phyloP scores from a whole-genome alignment of 768 basidiomycete genomes.

The Amanita polypyramis region DNA sequence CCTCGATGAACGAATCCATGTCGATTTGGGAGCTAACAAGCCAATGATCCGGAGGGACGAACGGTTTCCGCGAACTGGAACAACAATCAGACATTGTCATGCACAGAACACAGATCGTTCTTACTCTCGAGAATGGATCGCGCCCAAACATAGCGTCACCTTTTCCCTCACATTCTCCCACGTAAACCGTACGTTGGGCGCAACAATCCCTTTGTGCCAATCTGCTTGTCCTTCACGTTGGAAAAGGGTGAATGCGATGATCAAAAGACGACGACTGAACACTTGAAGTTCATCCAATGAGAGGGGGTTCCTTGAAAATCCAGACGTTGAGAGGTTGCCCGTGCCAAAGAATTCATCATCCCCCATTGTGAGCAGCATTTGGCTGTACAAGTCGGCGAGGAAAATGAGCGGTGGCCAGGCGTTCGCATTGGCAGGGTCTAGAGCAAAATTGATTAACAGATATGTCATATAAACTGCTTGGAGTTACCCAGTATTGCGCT shows the following conservation, averaged over 20 bases:
- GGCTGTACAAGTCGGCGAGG: slow-evolving; percentile 72
- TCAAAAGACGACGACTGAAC: slow-evolving; percentile 70
- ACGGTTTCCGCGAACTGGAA: slow-evolving; percentile 68
- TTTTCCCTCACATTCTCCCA: slow-evolving; percentile 70
- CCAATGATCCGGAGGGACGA: slow-evolving; percentile 83
- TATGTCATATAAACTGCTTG: not conserved
- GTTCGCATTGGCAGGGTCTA: slow-evolving; percentile 33
- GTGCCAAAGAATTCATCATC: slow-evolving; percentile 92
- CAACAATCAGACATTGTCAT: slow-evolving; percentile 2
- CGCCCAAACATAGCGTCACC: slow-evolving; percentile 68
- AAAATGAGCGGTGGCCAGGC: slow-evolving; percentile 68
- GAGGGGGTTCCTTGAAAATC: slow-evolving; percentile 59
- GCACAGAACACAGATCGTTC: slow-evolving; percentile 18
- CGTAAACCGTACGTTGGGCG: slow-evolving; percentile 28
- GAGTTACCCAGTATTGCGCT: slow-evolving; percentile 16
- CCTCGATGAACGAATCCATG: slow-evolving; percentile 65
- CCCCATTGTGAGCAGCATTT: slow-evolving; percentile 81
- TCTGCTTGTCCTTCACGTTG: slow-evolving; percentile 31
- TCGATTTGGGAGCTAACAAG: slow-evolving; percentile 43
- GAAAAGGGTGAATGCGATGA: slow-evolving; percentile 71
- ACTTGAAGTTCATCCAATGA: slow-evolving; percentile 69
- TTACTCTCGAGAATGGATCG: slow-evolving; percentile 85
- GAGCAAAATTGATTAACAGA: not conserved
- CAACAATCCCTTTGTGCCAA: slow-evolving; percentile 15
- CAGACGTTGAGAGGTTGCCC: slow-evolving; percentile 15